These are phyloP conservation scores for Pythium oligandrum DNA, from an alignment of 352 stramenopile genomes.

Conservation along the genomic window DNA sequence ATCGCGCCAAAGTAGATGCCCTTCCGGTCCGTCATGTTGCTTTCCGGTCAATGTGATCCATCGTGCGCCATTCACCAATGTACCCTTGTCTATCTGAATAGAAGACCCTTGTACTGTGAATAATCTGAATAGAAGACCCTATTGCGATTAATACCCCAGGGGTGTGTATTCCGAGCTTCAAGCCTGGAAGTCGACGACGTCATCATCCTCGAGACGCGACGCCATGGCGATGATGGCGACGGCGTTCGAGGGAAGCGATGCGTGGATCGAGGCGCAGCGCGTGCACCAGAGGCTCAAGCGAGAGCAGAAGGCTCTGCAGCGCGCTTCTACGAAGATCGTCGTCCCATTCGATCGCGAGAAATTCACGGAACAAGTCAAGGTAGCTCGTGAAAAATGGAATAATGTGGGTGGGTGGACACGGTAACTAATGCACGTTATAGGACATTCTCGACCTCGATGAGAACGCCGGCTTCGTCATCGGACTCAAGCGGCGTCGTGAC, in stretches of 20 bases:
- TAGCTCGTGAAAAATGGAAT: slow-evolving; percentile 5
- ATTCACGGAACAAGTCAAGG: slow-evolving; percentile 57
- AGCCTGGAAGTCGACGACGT: slow-evolving; percentile 1
- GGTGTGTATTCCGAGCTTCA: no score
- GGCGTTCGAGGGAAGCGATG: slow-evolving; percentile 46
- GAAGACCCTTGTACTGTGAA: slow-evolving; percentile 1
- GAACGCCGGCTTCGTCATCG: slow-evolving; percentile 80
- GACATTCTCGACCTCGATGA: slow-evolving; percentile 58
- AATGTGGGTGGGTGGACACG: neutral
- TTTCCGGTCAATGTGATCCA: neutral
- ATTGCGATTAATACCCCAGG: neutral
- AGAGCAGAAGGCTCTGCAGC: slow-evolving; percentile 21
- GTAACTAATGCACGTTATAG: slow-evolving; percentile 9
- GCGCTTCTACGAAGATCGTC: slow-evolving; percentile 26
- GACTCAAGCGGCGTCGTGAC: slow-evolving; percentile 71
- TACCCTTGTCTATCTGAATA: no score
- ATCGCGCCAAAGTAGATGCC: slow-evolving; percentile 85
- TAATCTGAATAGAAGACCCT: slow-evolving; percentile 5
- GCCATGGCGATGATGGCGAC: slow-evolving; percentile 14
- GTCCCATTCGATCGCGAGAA: slow-evolving; percentile 53
- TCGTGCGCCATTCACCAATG: no score
- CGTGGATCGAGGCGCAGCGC: slow-evolving; percentile 46
- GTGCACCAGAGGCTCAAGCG: slow-evolving; percentile 33
- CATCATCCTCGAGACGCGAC: slow-evolving; percentile 5
- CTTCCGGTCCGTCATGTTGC: slow-evolving; percentile 59